A percentile compares a stretch with the other conserved stretches of the same genome.
phyloP scores from a whole-genome alignment of 441 rosid genomes.

The Bocquillonia castaneifolia region DNA sequence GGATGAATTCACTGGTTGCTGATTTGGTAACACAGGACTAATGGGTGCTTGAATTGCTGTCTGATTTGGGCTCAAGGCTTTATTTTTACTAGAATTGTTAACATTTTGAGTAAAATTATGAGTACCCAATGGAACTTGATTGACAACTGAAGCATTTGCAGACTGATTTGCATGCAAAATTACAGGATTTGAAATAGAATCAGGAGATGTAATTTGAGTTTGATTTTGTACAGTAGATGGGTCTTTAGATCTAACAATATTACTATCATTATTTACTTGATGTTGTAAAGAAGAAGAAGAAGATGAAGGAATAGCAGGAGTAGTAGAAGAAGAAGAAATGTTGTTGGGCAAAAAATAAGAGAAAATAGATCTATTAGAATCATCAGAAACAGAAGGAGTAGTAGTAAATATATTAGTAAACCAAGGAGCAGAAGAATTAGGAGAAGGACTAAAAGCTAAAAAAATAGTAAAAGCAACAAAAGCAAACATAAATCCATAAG shows the following conservation, averaged over 20 bases:
- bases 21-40: conserved; percentile 8
- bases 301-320: not conserved
- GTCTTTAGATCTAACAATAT: conserved; percentile 29
- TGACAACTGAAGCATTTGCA: conserved; percentile 13
- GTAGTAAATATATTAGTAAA: conserved; percentile 54
- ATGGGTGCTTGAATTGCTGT: conserved; percentile 23
- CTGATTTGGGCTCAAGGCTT: conserved; percentile 29
- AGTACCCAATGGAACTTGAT: conserved; percentile 17
- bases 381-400: conserved; percentile 20
- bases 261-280: no score
- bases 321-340: conserved; percentile 17
- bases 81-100: conserved; percentile 18
- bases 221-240: conserved; percentile 25
- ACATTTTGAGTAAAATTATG: conserved; percentile 26
- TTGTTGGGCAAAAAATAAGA: conserved; percentile 38
- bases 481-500: conserved; percentile 59
- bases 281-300: no score
- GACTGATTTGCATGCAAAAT: conserved; percentile 26
- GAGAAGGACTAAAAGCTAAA: conserved; percentile 61
- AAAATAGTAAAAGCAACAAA: conserved; percentile 59
- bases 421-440: conserved; percentile 59
- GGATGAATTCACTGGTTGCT: conserved; percentile 20
- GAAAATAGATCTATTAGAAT: conserved; percentile 53
- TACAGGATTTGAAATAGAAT: conserved; percentile 12
- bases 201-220: conserved; percentile 14